phyloP scores from a whole-genome alignment of 257 asterid genomes.

The Solanum peruvianum region DNA sequence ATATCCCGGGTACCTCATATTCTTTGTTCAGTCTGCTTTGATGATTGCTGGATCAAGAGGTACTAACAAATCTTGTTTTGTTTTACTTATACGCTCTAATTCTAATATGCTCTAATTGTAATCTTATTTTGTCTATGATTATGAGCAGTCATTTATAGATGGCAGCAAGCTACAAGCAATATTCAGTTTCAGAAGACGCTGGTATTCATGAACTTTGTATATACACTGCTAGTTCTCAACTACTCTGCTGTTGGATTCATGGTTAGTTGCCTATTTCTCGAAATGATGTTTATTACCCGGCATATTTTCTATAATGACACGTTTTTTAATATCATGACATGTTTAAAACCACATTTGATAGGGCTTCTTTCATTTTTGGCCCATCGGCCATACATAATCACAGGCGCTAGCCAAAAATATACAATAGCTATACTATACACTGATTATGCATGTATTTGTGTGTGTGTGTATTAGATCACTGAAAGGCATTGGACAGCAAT shows the following conservation, averaged over 20 bases:
- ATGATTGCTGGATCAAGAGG: slow-evolving; percentile 96
- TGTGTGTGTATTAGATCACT: background rate
- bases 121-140: slow-evolving; percentile 4
- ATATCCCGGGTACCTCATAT: slow-evolving; percentile 83
- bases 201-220: slow-evolving; percentile 42
- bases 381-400: background rate
- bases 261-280: slow-evolving; percentile 32
- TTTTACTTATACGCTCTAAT: background rate
- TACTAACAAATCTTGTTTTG: slow-evolving; percentile 1
- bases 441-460: background rate
- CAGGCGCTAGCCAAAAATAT: background rate
- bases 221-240: slow-evolving; percentile 70
- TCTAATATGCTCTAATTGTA: slow-evolving; percentile 2
- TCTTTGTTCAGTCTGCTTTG: slow-evolving; percentile 78
- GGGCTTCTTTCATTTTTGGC: background rate
- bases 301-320: background rate
- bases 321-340: background rate
- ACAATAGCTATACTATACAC: background rate
- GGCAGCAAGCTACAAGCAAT: slow-evolving; percentile 61
- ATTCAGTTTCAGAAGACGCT: slow-evolving; percentile 31
- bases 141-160: slow-evolving; percentile 53
- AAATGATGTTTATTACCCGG: background rate
- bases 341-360: background rate
- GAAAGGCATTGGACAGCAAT: background rate
- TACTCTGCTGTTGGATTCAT: slow-evolving; percentile 81